Evolutionary conservation across 352 stramenopile species (phyloP).

Genomic region (Phytophthora sp.): DNA sequence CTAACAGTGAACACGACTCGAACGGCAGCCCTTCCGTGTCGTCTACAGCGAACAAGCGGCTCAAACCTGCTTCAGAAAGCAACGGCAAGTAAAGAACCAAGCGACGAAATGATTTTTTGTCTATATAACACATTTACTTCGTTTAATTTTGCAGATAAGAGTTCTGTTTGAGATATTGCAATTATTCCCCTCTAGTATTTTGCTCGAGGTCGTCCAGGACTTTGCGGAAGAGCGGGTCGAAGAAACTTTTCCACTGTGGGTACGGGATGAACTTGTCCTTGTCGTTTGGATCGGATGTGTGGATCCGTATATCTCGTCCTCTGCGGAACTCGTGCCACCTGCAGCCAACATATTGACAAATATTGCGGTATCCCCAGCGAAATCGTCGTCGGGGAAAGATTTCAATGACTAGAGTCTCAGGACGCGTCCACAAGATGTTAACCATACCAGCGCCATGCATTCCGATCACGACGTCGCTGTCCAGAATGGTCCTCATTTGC

Average conservation of each 20-base stretch:
- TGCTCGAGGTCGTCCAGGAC: slow-evolving; percentile 20
- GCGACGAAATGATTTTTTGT: slow-evolving; percentile 16
- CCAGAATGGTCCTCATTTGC: slow-evolving; percentile 63
- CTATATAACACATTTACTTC: slow-evolving; percentile 18
- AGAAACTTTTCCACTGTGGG: slow-evolving; percentile 56
- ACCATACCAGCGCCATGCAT: slow-evolving; percentile 84
- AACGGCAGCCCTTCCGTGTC: slow-evolving; percentile 6
- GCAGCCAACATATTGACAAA: slow-evolving; percentile 72
- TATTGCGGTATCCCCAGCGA: slow-evolving; percentile 77
- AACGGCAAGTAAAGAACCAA: too few species aligned
- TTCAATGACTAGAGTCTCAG: slow-evolving; percentile 58
- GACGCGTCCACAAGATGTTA: slow-evolving; percentile 70
- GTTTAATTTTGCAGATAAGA: neutral
- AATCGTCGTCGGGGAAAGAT: slow-evolving; percentile 59
- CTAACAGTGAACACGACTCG: slow-evolving; percentile 10
- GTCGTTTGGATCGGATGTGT: slow-evolving; percentile 43
- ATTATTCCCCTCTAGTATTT: slow-evolving; percentile 1
- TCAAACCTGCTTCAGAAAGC: slow-evolving; percentile 12
- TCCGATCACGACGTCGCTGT: slow-evolving; percentile 74
- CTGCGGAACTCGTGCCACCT: slow-evolving; percentile 58
- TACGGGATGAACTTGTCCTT: slow-evolving; percentile 61
- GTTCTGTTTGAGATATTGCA: too few species aligned
- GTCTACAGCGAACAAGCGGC: slow-evolving; percentile 25
- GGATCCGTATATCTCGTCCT: slow-evolving; percentile 34
- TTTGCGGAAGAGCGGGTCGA: slow-evolving; percentile 47